Percentiles rank a stretch among this genome's conserved stretches.
These are phyloP conservation scores for Picochlorum sp. DNA, from an alignment of 139 green algal species.

Conservation along the genomic window DNA sequence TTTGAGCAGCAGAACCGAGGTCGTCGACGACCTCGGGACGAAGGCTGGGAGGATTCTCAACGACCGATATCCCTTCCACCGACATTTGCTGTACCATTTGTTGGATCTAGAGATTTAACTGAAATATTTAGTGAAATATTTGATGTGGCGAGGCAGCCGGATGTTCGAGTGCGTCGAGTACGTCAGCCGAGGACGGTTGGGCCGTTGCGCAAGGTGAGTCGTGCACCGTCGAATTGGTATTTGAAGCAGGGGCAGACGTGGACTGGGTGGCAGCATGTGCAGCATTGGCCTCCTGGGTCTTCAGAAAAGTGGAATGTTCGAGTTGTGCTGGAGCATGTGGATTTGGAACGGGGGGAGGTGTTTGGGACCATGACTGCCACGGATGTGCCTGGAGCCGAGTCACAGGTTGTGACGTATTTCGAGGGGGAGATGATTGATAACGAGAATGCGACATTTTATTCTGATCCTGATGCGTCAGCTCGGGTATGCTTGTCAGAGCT, in stretches of 20 bases:
- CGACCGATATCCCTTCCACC: background rate
- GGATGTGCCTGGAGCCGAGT: conserved; percentile 32
- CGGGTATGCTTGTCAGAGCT: conserved; percentile 37
- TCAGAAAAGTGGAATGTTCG: conserved; percentile 14
- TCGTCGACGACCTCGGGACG: background rate
- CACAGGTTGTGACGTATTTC: conserved; percentile 55
- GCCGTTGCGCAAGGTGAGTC: background rate
- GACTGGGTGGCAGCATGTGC: conserved; percentile 29
- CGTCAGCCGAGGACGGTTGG: background rate
- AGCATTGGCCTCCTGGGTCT: background rate
- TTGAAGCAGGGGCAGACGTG: conserved; percentile 33
- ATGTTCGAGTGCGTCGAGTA: background rate
- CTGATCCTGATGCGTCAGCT: conserved; percentile 42
- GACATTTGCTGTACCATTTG: background rate
- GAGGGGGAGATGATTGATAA: conserved; percentile 76
- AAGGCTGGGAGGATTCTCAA: background rate
- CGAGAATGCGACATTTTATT: conserved; percentile 60
- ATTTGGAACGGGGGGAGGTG: conserved; percentile 33
- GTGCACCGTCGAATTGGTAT: conserved; percentile 28
- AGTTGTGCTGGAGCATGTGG: conserved; percentile 30
- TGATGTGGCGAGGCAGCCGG: background rate
- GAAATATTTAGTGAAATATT: conserved; percentile 3
- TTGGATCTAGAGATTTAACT: background rate
- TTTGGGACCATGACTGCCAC: conserved; percentile 48
- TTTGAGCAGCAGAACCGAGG: too few relatives aligned